phyloP scores from a whole-genome alignment of 2,329 filamentous ascomycete species.

The Calonectria fujianensis region DNA sequence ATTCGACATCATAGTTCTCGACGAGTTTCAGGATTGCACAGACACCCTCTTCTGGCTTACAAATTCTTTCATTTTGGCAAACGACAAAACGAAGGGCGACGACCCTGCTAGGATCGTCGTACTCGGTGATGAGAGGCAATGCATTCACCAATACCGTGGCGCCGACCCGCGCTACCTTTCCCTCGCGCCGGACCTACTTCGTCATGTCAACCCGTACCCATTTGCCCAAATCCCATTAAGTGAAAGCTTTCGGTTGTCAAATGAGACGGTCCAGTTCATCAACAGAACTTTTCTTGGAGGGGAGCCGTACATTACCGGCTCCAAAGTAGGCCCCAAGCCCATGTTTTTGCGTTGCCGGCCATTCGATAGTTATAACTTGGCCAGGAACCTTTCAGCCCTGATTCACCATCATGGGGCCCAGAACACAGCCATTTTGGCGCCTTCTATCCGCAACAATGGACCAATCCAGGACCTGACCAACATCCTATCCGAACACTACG shows the following conservation, averaged over 20 bases:
- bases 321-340: background rate
- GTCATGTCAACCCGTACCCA: background rate
- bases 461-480: background rate
- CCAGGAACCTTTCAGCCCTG: background rate
- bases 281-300: background rate
- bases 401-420: background rate
- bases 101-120: background rate
- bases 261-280: background rate
- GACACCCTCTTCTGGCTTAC: background rate
- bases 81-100: background rate
- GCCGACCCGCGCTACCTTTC: slow-evolving; percentile 7
- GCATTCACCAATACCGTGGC: background rate
- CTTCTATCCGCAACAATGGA: background rate
- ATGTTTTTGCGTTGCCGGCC: background rate
- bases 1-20: background rate
- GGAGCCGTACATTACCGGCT: background rate
- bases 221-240: background rate
- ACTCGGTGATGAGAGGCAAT: slow-evolving; percentile 7
- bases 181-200: background rate
- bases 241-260: background rate
- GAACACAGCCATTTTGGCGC: background rate
- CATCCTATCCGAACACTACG: background rate
- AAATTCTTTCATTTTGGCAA: background rate
- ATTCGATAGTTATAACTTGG: background rate
- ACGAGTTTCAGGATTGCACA: slow-evolving; percentile 21